A percentile compares a stretch with the other conserved stretches of the same genome.
phyloP scores from a whole-genome alignment of 495 filamentous ascomycete genomes.

The Podospora pseudoanserina region DNA sequence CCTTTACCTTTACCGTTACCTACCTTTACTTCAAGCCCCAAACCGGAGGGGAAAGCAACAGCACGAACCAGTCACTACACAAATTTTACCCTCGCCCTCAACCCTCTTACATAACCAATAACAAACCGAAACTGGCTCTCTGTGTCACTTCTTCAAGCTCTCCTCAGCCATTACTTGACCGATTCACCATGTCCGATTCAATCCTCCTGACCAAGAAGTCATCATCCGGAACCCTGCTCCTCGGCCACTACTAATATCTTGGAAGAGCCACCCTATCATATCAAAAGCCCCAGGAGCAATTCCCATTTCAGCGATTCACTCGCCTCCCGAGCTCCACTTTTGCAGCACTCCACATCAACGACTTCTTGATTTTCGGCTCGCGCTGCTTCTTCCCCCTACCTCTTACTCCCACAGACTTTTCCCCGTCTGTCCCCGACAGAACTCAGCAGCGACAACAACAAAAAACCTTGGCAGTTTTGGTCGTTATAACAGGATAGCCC shows the following conservation, averaged over 20 bases:
- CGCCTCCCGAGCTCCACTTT: slow-evolving; percentile 10
- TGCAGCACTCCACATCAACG: slow-evolving; percentile 5
- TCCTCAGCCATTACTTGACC: neutral
- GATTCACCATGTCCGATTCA: slow-evolving; percentile 19
- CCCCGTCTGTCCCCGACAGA: slow-evolving; percentile 5
- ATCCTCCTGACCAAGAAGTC: slow-evolving; percentile 21
- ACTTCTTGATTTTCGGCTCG: slow-evolving; percentile 13
- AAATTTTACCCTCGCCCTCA: neutral
- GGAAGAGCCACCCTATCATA: neutral
- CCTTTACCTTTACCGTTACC: too few species aligned
- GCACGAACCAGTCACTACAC: too few species aligned
- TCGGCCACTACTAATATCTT: slow-evolving; percentile 18
- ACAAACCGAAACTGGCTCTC: slow-evolving; percentile 4
- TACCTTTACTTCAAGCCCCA: neutral
- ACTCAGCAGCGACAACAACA: slow-evolving; percentile 7
- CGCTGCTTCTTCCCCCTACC: neutral
- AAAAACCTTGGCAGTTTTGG: slow-evolving; percentile 29
- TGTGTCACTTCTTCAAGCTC: neutral
- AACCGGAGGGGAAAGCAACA: too few species aligned
- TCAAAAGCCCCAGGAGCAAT: neutral
- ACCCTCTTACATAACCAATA: neutral
- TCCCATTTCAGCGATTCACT: neutral
- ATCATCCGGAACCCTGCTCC: slow-evolving; percentile 13
- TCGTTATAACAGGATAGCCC: slow-evolving; percentile 19
- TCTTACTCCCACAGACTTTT: slow-evolving; percentile 12